phyloP scores from a whole-genome alignment of 169 alveolate genomes.

The Plasmodium blacklocki region DNA sequence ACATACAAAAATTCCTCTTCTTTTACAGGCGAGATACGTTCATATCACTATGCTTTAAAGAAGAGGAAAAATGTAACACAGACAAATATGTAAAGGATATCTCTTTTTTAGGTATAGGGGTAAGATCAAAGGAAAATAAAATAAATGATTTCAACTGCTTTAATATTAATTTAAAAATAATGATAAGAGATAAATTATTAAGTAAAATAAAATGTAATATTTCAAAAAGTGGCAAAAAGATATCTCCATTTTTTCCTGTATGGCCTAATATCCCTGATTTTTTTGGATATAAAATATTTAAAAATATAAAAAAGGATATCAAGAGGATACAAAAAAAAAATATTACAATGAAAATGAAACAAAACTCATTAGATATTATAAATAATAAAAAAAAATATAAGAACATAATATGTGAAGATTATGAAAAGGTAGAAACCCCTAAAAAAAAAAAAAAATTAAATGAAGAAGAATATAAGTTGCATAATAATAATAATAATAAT shows the following conservation, averaged over 20 bases:
- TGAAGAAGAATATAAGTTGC: background rate
- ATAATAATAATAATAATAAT: conserved; percentile 6
- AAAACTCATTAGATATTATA: conserved; percentile 16
- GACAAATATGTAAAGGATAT: conserved; percentile 49
- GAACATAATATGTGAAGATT: conserved; percentile 16
- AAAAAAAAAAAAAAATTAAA: background rate
- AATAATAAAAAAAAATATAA: conserved; percentile 20
- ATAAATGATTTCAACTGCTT: conserved; percentile 60
- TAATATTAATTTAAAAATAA: conserved; percentile 40
- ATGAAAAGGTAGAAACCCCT: too few species aligned
- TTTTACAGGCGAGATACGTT: conserved; percentile 27
- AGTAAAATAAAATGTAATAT: conserved; percentile 39
- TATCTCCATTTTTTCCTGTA: conserved; percentile 64
- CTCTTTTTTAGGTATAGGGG: conserved; percentile 37
- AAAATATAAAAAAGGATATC: conserved; percentile 46
- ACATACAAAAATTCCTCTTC: too few species aligned
- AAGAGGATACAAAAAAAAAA: conserved; percentile 14
- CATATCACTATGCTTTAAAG: conserved; percentile 43
- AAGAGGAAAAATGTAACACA: conserved; percentile 43
- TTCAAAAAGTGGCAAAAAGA: conserved; percentile 31
- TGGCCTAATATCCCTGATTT: conserved; percentile 67
- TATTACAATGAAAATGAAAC: conserved; percentile 8
- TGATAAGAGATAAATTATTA: conserved; percentile 15
- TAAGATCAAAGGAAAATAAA: conserved; percentile 65
- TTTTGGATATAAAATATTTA: conserved; percentile 48